Conservation (phyloP, 1,139 yeast species). For the Candida tropicalis region DNA sequence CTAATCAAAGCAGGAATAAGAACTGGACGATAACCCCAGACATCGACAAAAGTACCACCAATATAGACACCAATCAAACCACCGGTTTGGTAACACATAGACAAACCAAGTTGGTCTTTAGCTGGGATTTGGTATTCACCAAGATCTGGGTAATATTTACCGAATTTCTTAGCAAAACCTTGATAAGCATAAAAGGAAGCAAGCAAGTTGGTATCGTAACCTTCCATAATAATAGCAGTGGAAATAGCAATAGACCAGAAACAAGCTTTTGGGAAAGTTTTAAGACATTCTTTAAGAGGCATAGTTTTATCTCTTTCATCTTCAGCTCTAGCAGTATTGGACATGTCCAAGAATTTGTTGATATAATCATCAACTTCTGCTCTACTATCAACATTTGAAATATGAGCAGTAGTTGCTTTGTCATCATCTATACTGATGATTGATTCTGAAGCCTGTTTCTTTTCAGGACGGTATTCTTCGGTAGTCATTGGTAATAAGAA, state of each 20-base stretch:
- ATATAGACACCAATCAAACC: slow-evolving; percentile 47
- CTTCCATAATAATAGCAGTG: slow-evolving; percentile 46
- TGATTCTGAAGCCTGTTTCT: slow-evolving; percentile 6
- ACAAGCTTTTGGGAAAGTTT: slow-evolving; percentile 44
- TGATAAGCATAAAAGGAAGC: slow-evolving; percentile 41
- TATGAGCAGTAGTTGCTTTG: slow-evolving; percentile 4
- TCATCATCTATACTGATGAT: slow-evolving; percentile 5
- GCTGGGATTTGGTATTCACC: slow-evolving; percentile 44
- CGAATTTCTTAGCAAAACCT: slow-evolving; percentile 38
- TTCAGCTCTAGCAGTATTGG: slow-evolving; percentile 41
- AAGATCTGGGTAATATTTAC: slow-evolving; percentile 26
- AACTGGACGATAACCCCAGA: slow-evolving; percentile 48
- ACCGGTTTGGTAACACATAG: slow-evolving; percentile 48
- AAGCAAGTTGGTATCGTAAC: slow-evolving; percentile 42
- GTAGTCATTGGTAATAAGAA: neutral
- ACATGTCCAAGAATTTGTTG: slow-evolving; percentile 45
- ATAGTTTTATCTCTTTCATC: slow-evolving; percentile 44
- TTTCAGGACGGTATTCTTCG: slow-evolving; percentile 4
- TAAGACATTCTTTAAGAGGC: slow-evolving; percentile 45
- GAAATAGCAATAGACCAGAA: slow-evolving; percentile 44
- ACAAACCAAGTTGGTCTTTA: slow-evolving; percentile 49
- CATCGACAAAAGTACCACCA: slow-evolving; percentile 49
- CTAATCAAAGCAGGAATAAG: slow-evolving; percentile 38
- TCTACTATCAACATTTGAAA: slow-evolving; percentile 20
- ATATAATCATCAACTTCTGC: slow-evolving; percentile 36